Evolutionary conservation across 805 yeast genomes (phyloP), one percentile per base, ranked within the genome.

Genomic region (Zygosaccharomyces pseudorouxii): DNA sequence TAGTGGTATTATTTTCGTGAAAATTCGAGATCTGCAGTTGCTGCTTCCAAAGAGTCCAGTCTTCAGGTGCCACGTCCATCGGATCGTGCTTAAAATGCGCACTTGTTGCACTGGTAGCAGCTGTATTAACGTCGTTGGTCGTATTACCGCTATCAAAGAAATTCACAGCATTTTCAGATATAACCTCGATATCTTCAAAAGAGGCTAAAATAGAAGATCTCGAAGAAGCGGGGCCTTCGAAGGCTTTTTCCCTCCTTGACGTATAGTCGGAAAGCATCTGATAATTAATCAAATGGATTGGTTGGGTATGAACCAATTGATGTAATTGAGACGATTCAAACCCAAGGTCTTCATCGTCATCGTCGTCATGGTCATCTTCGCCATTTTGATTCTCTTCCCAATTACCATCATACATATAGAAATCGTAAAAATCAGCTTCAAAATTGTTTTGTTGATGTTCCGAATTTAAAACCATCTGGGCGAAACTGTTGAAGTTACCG

Each of bases 241-340:
- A 14, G 19, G 14, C 18, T 6, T 20, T n/a, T 11, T 38, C 46
- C 11, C 38, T 44, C 3, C 37, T 31, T 5, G 7, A 12, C 8
- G 33, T 29, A 14, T 43, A 31, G 14, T 33, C 48, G 23, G 33
- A 45, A 46, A 54, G 47, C 41, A 28, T 41, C 20, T 49, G 48
- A 14, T 50, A 38, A 19, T 55, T 41, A 3, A 54, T 46, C 41
- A 57, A 40, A 41, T 55, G 59, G 5, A 58, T 45, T 38, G 65
- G 64, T 31, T 58, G 63, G 4, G 65, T 60, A 35, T 61, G 65
- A 12, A 61, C 51, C 27, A 61, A 29, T 8, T 42, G 49, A 31
- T 50, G 54, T 19, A 53, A 19, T 27, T 53, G 54, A 2, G 54
- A 50, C 2, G 54, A 53, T 29, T 53, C 56, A 27, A 50, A 50